Percentiles rank a stretch among this genome's conserved stretches.
Conservation (phyloP, 192 early-diverging fungal genomes). For the Coemansia sp. region DNA sequence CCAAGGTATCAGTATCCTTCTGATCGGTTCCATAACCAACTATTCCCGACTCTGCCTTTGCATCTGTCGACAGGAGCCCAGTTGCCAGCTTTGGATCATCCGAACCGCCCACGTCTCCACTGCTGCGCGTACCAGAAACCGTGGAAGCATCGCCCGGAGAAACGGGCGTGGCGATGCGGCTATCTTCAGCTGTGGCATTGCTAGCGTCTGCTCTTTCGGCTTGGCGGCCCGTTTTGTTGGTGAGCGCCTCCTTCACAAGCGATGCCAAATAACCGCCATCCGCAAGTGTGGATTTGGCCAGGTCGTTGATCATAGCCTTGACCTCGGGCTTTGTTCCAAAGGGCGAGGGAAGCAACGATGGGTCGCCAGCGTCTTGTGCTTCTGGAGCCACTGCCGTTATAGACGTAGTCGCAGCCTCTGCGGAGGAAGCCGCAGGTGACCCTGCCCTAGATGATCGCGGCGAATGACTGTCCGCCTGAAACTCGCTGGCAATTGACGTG, state of each 20-base stretch:
- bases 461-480: background rate
- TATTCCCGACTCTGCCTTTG: background rate
- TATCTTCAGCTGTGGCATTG: background rate
- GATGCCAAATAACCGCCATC: background rate
- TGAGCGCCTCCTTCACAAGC: background rate
- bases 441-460: constrained; percentile 2
- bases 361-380: background rate
- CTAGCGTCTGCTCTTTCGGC: background rate
- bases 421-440: background rate
- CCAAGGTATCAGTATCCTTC: background rate
- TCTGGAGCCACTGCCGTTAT: too few species aligned
- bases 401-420: background rate
- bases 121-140: too few species aligned
- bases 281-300: constrained; percentile 15
- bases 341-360: constrained; percentile 10
- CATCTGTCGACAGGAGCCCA: background rate
- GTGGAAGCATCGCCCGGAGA: background rate
- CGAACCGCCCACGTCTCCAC: background rate
- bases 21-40: background rate
- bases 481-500: constrained; percentile 12
- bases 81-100: background rate
- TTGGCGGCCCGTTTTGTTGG: background rate
- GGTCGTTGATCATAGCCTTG: constrained; percentile 11
- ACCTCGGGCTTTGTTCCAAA: constrained; percentile 10
- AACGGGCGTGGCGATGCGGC: background rate